Base-by-base conservation (phyloP, 352 stramenopile genomes). In the Globisporangium emineosum region DNA sequence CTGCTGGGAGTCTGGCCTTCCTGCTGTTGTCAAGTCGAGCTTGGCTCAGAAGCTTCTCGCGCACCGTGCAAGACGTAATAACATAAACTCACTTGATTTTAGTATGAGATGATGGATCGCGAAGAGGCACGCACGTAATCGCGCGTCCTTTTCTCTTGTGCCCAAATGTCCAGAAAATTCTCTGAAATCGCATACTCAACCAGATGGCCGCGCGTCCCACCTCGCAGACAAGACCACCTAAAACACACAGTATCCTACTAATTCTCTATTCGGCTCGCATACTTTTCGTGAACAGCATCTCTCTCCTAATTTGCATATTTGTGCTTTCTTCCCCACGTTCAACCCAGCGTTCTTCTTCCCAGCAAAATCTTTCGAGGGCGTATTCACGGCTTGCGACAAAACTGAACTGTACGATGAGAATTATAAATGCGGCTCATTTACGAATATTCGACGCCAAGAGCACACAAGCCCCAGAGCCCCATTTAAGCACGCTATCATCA, bases 341-440 rank as follows among this genome's bases (percentile, higher is more conserved):
- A 40, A 57, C 19, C 50, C 52, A 9, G 9, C 37, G 5, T 45
- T n/a, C 15, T 45, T 45, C 37, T 15, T 10, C 33, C 12, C 33
- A 40, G 17, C 5, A 56, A 57, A 57, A 57, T 57, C 51, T 57
- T 42, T 57, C 27, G 27, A 32, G 27, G 27, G 50, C 27, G 25
- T n/a, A 55, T 54, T 55, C 49, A 56, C 21, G 35, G 15, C 35
- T 57, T 57, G 52, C 52, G 52, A 57, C 51, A 45, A 45, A 43
- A 12, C 37, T 45, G 37, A n/a, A 45, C 37, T 45, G 37, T 43
- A 43, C 35, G 35, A 43, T 43, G 13, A 43, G 37, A 19, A 43
- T 43, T 42, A 42, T 42, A 43, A 43, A 43, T 19, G 35, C 35
- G 2, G 23, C 23, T 47, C 53, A 58, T 45, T 47, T 47, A n/a